Conservation (phyloP, 2,329 filamentous ascomycete species). For the Alternaria solani region DNA sequence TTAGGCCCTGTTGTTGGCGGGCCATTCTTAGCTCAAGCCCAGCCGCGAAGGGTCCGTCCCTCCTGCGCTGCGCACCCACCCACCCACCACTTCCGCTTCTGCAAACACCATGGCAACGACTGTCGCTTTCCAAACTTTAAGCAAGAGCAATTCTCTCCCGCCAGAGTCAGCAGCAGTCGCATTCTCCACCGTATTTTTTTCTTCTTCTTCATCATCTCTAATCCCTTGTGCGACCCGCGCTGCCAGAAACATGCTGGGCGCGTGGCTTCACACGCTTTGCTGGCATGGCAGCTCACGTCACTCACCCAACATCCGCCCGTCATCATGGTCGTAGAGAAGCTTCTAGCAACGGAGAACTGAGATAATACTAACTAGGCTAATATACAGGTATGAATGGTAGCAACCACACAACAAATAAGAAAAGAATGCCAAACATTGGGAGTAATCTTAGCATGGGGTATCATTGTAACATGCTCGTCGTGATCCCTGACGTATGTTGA, state of each 20-base stretch:
- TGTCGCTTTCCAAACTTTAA: background rate
- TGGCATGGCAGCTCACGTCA: constrained; percentile 17
- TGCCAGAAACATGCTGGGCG: constrained; percentile 15
- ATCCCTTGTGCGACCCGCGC: constrained; percentile 1
- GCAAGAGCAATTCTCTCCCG: background rate
- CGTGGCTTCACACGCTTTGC: constrained; percentile 14
- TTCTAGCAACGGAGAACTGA: constrained; percentile 6
- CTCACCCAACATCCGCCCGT: background rate
- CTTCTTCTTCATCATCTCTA: background rate
- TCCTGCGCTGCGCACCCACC: constrained; percentile 10
- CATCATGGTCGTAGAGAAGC: background rate
- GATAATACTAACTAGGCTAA: constrained; percentile 8
- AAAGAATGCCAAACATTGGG: constrained; percentile 12
- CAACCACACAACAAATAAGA: constrained; percentile 1
- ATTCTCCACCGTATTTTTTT: background rate
- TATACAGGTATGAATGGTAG: constrained; percentile 12
- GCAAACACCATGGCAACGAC: constrained; percentile 8
- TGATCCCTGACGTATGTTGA: constrained; percentile 20
- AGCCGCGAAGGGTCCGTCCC: constrained; percentile 1
- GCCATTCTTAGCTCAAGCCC: constrained; percentile 5
- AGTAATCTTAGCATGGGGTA: constrained; percentile 21
- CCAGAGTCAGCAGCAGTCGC: background rate
- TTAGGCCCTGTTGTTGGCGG: background rate
- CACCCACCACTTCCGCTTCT: too few species aligned
- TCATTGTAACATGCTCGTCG: constrained; percentile 23